These are phyloP conservation scores for Beauveria rudraprayagi DNA, from an alignment of 2,329 filamentous ascomycete genomes.

Conservation along the genomic window DNA sequence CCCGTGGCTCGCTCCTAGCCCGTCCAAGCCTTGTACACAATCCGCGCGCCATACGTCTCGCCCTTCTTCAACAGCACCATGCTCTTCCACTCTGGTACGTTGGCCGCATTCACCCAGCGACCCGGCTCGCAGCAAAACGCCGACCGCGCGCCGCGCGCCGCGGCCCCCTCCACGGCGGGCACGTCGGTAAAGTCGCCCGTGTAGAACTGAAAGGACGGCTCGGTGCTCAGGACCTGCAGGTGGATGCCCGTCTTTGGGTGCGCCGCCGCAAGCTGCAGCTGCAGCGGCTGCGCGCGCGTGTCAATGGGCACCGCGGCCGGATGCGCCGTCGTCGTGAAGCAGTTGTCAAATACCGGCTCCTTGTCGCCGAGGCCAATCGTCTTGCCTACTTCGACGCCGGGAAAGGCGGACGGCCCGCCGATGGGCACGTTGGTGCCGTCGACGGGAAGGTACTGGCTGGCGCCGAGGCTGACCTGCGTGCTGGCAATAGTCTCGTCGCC, in stretches of 20 bases:
- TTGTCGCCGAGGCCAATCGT: conserved; percentile 64
- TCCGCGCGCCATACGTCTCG: conserved; percentile 70
- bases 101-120: conserved; percentile 82
- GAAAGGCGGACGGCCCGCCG: conserved; percentile 54
- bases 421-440: conserved; percentile 68
- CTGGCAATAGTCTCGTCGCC: conserved; percentile 45
- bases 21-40: conserved; percentile 81
- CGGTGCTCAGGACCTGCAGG: conserved; percentile 81
- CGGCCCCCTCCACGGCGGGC: conserved; percentile 52
- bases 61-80: conserved; percentile 81
- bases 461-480: conserved; percentile 59
- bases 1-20: conserved; percentile 32
- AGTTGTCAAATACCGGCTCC: conserved; percentile 78
- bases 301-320: conserved; percentile 54
- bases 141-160: conserved; percentile 57
- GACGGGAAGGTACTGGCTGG: conserved; percentile 61
- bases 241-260: conserved; percentile 70
- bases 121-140: conserved; percentile 92
- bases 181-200: conserved; percentile 80
- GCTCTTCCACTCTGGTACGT: conserved; percentile 68
- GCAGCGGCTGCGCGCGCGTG: conserved; percentile 55
- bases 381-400: conserved; percentile 55
- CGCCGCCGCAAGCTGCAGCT: conserved; percentile 60
- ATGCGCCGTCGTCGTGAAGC: conserved; percentile 69
- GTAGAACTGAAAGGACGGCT: conserved; percentile 96